phyloP scores from a whole-genome alignment of 441 rosid genomes.

The Adansonia gregorii region DNA sequence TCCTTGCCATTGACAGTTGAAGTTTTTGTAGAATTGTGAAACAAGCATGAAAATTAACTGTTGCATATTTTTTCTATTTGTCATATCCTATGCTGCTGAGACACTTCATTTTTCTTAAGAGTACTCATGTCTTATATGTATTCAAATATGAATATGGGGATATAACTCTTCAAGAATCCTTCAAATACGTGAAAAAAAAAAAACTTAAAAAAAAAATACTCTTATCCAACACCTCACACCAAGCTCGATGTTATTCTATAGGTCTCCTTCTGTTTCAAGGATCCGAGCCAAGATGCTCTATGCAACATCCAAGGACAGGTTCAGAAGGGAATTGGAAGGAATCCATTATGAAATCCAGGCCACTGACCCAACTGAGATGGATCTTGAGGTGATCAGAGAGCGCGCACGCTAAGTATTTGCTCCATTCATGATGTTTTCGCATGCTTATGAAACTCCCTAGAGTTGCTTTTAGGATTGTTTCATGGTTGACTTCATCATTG shows the following conservation, averaged over 20 bases:
- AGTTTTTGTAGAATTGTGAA: background rate
- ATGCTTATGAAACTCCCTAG: background rate
- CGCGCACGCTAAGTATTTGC: conserved; percentile 47
- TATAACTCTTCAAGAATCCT: no score
- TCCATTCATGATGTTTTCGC: conserved; percentile 1
- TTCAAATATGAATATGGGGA: no score
- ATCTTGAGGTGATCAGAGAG: conserved; percentile 56
- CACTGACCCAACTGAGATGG: conserved; percentile 74
- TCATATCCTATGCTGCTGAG: background rate
- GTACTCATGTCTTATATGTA: no score
- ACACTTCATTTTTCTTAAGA: no score
- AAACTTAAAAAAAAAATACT: no score
- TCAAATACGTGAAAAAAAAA: no score
- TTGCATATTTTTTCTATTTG: background rate
- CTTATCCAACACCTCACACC: no score
- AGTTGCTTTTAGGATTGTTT: conserved; percentile 11
- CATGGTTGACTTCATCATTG: background rate
- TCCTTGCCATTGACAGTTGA: background rate
- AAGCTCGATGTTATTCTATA: conserved; percentile 27
- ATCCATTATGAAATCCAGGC: conserved; percentile 77
- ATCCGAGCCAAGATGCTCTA: conserved; percentile 72
- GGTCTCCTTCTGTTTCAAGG: conserved; percentile 67
- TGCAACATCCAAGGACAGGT: conserved; percentile 60
- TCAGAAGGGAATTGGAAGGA: conserved; percentile 65
- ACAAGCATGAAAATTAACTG: background rate